These are phyloP conservation scores for Xylaria scruposa DNA, from an alignment of 495 filamentous ascomycete species.

Conservation along the genomic window DNA sequence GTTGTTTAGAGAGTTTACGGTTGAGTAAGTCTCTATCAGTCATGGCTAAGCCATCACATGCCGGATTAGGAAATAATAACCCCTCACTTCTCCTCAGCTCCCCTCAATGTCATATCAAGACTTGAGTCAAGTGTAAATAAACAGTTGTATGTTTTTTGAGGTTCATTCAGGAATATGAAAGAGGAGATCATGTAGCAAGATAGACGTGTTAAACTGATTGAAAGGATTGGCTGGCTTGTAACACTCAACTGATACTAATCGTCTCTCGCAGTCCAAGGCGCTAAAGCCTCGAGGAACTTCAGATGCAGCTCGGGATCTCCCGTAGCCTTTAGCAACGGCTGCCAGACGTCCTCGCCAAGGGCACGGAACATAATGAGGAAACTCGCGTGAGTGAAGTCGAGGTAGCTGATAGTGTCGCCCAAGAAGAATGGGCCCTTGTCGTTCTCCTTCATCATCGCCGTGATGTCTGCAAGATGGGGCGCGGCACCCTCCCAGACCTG, in stretches of 20 bases:
- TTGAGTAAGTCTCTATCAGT: background rate
- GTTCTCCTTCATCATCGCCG: constrained; percentile 56
- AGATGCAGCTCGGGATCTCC: constrained; percentile 45
- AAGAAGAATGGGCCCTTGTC: constrained; percentile 56
- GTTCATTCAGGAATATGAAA: too few relatives aligned
- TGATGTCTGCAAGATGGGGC: constrained; percentile 47
- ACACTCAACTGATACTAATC: background rate
- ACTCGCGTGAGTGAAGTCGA: constrained; percentile 52
- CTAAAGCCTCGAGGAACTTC: constrained; percentile 47
- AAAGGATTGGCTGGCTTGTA: background rate
- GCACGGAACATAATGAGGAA: constrained; percentile 43
- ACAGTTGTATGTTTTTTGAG: background rate
- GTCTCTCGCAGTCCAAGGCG: constrained; percentile 46
- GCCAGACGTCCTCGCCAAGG: constrained; percentile 43
- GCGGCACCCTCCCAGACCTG: constrained; percentile 46
- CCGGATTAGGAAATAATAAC: constrained; percentile 15
- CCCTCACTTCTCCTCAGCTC: constrained; percentile 4
- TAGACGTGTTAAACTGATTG: background rate
- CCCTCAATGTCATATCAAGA: background rate
- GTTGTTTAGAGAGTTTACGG: background rate
- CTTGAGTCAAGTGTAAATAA: background rate
- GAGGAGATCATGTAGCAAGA: background rate
- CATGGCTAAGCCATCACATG: constrained; percentile 2
- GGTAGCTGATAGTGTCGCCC: constrained; percentile 45
- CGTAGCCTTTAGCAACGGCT: constrained; percentile 40